Conservation (phyloP, 768 basidiomycete genomes). For the Amanita thiersii region DNA sequence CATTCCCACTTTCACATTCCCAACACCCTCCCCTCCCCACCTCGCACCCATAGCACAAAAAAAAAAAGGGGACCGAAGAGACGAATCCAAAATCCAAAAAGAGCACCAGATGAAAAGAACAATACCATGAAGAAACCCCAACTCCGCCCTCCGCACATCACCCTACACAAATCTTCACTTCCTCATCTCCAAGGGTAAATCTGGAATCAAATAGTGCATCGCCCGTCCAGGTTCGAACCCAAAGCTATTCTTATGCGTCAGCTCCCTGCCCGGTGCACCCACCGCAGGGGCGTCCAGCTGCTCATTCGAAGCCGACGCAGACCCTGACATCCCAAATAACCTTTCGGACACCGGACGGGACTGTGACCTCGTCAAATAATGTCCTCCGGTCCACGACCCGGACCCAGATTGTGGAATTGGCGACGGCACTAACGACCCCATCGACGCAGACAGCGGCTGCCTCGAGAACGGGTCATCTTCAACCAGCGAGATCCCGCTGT, state of each 20-base stretch:
- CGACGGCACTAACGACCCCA: neutral
- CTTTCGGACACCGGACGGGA: neutral
- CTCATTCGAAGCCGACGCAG: neutral
- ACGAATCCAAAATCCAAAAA: neutral
- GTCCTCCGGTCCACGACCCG: neutral
- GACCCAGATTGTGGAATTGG: neutral
- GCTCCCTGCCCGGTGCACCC: slow-evolving; percentile 11
- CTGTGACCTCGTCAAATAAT: neutral
- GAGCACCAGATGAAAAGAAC: neutral
- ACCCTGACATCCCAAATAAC: neutral
- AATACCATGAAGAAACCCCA: neutral
- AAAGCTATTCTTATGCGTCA: slow-evolving; percentile 36
- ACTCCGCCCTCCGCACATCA: neutral
- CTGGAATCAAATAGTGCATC: slow-evolving; percentile 53
- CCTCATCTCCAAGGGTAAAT: slow-evolving; percentile 32
- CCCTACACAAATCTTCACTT: neutral
- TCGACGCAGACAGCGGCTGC: neutral
- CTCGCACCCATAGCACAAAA: no score
- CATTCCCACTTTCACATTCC: neutral
- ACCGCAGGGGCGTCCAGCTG: neutral
- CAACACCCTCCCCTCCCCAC: neutral
- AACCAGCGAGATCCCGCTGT: slow-evolving; percentile 4
- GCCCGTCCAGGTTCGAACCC: slow-evolving; percentile 32
- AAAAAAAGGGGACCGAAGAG: no score
- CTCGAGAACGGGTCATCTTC: slow-evolving; percentile 6